A percentile compares a stretch with the other conserved stretches of the same genome.
Conservation (phyloP, 106 monocot species). For the Acorus gramineus region DNA sequence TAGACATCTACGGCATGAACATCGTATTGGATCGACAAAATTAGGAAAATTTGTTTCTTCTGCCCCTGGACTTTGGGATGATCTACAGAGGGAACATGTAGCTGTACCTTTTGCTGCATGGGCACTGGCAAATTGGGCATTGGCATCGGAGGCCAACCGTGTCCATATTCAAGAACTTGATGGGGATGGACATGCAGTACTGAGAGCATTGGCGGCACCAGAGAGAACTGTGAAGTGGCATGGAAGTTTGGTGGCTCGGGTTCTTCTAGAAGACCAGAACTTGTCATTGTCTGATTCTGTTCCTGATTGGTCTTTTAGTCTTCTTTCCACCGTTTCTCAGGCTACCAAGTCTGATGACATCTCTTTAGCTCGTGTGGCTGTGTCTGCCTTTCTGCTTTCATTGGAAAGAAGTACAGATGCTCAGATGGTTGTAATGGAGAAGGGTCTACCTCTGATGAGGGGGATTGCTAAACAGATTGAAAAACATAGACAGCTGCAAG, state of each 20-base stretch:
- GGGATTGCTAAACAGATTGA: constrained; percentile 55
- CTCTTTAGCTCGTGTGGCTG: constrained; percentile 50
- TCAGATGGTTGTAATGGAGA: constrained; percentile 47
- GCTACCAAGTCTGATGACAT: constrained; percentile 65
- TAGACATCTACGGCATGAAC: constrained; percentile 16
- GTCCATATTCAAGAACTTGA: constrained; percentile 88
- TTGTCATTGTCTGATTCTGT: constrained; percentile 71
- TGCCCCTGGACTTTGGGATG: constrained; percentile 94
- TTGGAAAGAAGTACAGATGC: constrained; percentile 64
- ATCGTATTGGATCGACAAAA: constrained; percentile 8
- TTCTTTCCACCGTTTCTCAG: constrained; percentile 71
- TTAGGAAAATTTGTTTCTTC: constrained; percentile 24
- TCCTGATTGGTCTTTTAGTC: constrained; percentile 76
- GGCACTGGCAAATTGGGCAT: constrained; percentile 97
- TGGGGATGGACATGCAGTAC: constrained; percentile 73
- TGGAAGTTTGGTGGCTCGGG: constrained; percentile 75
- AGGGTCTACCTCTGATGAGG: constrained; percentile 71
- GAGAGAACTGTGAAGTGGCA: constrained; percentile 99
- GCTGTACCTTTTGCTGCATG: constrained; percentile 99
- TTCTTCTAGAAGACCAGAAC: constrained; percentile 71
- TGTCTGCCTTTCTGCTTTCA: constrained; percentile 79
- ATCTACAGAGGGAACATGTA: constrained; percentile 90
- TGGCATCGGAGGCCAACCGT: constrained; percentile 73
- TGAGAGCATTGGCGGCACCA: constrained; percentile 64
- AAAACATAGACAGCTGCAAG: constrained; percentile 59